A percentile compares a stretch with the other conserved stretches of the same genome.
Evolutionary conservation across 2,329 filamentous ascomycete genomes (phyloP).

Genomic region (Sporothrix luriei): DNA sequence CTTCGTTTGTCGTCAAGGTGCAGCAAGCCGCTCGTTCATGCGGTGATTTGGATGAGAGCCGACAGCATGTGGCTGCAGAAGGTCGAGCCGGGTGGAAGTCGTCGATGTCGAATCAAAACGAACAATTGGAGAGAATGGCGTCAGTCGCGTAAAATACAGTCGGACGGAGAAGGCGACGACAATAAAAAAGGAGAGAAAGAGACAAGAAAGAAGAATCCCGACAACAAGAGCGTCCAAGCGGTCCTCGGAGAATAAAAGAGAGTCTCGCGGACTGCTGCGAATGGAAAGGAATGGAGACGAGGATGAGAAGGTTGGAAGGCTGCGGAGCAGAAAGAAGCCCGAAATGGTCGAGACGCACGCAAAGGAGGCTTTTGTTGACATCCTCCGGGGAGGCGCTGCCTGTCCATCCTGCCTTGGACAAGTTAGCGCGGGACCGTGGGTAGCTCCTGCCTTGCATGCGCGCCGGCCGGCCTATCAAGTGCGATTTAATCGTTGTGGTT

Average conservation of each 20-base stretch:
- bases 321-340: not conserved
- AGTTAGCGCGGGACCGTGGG: slow-evolving; percentile 29
- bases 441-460: slow-evolving; percentile 30
- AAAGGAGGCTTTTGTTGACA: slow-evolving; percentile 32
- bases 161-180: not conserved
- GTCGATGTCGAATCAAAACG: not conserved
- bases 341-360: slow-evolving; percentile 17
- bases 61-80: not conserved
- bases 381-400: slow-evolving; percentile 21
- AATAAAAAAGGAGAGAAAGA: not conserved
- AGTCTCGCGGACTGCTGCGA: slow-evolving; percentile 9
- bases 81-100: not conserved
- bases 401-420: slow-evolving; percentile 25
- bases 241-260: not conserved
- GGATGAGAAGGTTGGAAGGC: slow-evolving; percentile 1
- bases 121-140: not conserved
- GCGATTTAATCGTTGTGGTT: slow-evolving; percentile 29
- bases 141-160: not conserved
- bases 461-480: slow-evolving; percentile 22
- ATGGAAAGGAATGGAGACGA: slow-evolving; percentile 1
- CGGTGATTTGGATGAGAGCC: slow-evolving; percentile 2
- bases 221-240: not conserved
- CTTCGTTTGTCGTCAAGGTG: slow-evolving; percentile 20
- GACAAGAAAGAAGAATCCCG: not conserved
- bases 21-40: slow-evolving; percentile 13